Conservation (phyloP, 2,329 filamentous ascomycete species). For the Venturia effusa region DNA sequence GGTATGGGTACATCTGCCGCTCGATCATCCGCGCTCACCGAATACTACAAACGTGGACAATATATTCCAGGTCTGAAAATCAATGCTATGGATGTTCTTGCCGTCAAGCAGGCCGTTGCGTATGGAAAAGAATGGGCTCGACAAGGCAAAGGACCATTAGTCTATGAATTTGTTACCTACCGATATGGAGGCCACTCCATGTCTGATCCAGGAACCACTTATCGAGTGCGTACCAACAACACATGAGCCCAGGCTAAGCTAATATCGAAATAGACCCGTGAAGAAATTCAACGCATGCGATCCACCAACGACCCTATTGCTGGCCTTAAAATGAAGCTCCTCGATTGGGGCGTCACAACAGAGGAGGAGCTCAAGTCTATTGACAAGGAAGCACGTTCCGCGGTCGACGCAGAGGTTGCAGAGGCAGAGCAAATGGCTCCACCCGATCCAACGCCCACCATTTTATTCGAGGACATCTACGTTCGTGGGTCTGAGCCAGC, state of each 20-base stretch:
- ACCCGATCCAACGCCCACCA: slow-evolving; percentile 69
- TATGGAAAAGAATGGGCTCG: slow-evolving; percentile 84
- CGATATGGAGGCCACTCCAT: slow-evolving; percentile 99
- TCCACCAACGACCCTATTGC: slow-evolving; percentile 97
- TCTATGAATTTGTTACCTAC: slow-evolving; percentile 99
- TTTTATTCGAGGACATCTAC: slow-evolving; percentile 95
- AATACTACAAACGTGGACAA: slow-evolving; percentile 99
- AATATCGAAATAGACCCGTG: slow-evolving; percentile 53
- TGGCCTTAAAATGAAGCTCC: slow-evolving; percentile 92
- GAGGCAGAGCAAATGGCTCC: slow-evolving; percentile 77
- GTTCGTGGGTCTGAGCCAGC: slow-evolving; percentile 76
- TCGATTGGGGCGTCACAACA: slow-evolving; percentile 84
- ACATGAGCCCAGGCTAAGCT: slow-evolving; percentile 10
- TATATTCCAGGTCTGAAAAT: slow-evolving; percentile 99
- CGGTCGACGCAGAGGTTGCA: slow-evolving; percentile 83
- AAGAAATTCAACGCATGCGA: slow-evolving; percentile 99
- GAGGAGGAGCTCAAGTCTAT: slow-evolving; percentile 95
- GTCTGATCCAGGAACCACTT: slow-evolving; percentile 98
- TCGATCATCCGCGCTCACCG: slow-evolving; percentile 88
- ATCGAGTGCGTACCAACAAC: slow-evolving; percentile 45
- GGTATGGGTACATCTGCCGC: slow-evolving; percentile 97
- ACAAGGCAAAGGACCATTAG: slow-evolving; percentile 79
- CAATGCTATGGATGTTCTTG: slow-evolving; percentile 98
- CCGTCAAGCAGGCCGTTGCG: slow-evolving; percentile 90
- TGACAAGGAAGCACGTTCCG: slow-evolving; percentile 81